Conservation (phyloP, 2,329 filamentous ascomycete genomes). For the Sporothrix mexicana region DNA sequence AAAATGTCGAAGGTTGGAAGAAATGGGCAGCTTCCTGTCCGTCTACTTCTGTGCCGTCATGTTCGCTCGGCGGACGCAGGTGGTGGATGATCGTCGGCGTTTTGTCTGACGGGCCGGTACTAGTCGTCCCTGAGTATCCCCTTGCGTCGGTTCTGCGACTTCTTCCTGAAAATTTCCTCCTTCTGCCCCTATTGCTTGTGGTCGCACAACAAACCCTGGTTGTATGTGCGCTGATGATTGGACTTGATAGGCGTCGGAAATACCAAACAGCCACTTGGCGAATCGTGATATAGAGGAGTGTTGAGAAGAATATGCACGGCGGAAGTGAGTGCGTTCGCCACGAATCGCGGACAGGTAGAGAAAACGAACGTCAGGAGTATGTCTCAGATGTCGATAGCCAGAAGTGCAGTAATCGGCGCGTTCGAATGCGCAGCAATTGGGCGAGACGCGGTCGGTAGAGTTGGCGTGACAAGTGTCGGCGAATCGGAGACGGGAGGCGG, state of each 20-base stretch:
- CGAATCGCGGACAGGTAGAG: neutral
- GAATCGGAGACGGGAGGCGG: constrained; percentile 27
- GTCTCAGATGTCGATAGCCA: constrained; percentile 11
- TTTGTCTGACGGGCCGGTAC: neutral
- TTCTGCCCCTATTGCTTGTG: neutral
- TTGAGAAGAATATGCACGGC: neutral
- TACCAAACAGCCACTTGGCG: neutral
- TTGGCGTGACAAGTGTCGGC: constrained; percentile 14
- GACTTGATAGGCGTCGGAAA: neutral
- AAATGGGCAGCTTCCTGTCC: neutral
- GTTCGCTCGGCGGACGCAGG: neutral
- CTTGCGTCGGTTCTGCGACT: neutral
- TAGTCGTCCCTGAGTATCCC: neutral
- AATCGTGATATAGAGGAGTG: neutral
- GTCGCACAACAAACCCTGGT: neutral
- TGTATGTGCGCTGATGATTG: neutral
- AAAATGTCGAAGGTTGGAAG: neutral
- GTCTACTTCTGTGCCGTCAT: constrained; percentile 21
- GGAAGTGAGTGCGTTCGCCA: neutral
- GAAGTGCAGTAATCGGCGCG: neutral
- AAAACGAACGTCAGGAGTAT: neutral
- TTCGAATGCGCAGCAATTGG: neutral
- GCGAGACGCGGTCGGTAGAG: constrained; percentile 23
- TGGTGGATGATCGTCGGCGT: neutral
- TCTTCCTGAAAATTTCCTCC: neutral